Base-by-base conservation (phyloP, 2,329 filamentous ascomycete species). In the Epichloe elymi region DNA sequence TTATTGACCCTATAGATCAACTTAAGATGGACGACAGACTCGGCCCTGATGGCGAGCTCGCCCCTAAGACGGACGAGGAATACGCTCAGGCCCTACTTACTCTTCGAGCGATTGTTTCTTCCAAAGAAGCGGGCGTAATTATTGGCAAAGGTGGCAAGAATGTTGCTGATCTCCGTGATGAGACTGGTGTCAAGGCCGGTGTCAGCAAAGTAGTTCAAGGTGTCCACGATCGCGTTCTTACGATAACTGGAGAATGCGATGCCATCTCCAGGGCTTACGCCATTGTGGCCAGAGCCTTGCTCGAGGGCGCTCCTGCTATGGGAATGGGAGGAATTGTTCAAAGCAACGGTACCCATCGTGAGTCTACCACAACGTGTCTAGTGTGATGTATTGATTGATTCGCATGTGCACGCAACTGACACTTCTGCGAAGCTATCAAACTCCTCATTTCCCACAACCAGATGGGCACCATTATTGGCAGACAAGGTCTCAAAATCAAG, bases 81-180 rank as follows among this genome's bases (percentile, higher is more conserved):
- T 98, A 98, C 66, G 89, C 88, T 48, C 82, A 89, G 67, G 83
- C 90, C 49, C 87, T 94, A 70, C 78, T 98, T 63, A 98, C 93
- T 55, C 81, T 98, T 57, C 87, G 93, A 67, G 93, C 93, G 61
- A 96, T 98, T 66, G 93, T 98, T 59, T 96, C 93, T 36, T 96
- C 93, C 68, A 97, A 97, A 74, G 93, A 98, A 72, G 93, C 93
- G 54, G 93, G 93, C 65, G 89, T 98, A 62, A 97, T 98, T 70
- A 98, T 98, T 69, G 93, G 93, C 70, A 98, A 98, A 74, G 89
- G 85, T 52, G 93, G 93, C 65, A 95, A 97, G 78, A 97, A 98
- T 64, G 93, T 98, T 51, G 93, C 93, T 46, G 91, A 97, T 64
- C 79, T 98, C 56, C 85, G 93, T 65, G 91, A 98, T 63, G 91